Conservation (phyloP, 805 yeast genomes). For the Yamadazyma takamatsuzukensis region DNA sequence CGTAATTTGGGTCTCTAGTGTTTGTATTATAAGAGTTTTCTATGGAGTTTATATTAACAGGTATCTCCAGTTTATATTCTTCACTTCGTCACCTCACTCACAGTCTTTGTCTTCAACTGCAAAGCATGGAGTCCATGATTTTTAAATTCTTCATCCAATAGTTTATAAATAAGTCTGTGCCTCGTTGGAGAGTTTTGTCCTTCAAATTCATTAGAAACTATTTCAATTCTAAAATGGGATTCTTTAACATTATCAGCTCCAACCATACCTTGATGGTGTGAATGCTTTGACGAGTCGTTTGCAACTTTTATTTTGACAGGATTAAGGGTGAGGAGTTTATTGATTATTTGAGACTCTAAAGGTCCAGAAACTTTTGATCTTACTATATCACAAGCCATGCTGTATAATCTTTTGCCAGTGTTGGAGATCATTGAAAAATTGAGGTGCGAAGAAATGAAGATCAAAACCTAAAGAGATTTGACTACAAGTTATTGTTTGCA, state of each 20-base stretch:
- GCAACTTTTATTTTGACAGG: constrained; percentile 50
- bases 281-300: constrained; percentile 86
- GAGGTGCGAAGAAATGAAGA: too few species aligned
- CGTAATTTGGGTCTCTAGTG: too few species aligned
- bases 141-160: constrained; percentile 70
- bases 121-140: constrained; percentile 80
- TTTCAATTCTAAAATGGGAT: constrained; percentile 75
- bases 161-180: constrained; percentile 69
- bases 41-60: too few species aligned
- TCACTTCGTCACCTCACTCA: constrained; percentile 12
- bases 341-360: constrained; percentile 34
- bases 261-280: constrained; percentile 79
- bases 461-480: too few species aligned
- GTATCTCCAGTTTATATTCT: too few species aligned
- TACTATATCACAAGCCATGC: constrained; percentile 7
- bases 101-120: constrained; percentile 78
- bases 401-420: constrained; percentile 7
- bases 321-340: constrained; percentile 21
- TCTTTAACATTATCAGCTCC: constrained; percentile 71
- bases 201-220: constrained; percentile 65
- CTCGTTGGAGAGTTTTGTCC: constrained; percentile 68
- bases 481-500: too few species aligned
- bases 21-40: too few species aligned
- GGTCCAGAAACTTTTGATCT: constrained; percentile 31
- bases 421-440: constrained; percentile 9